These are phyloP conservation scores for Microbotryomycetes sp. DNA, from an alignment of 1,284 basidiomycete species.

Conservation along the genomic window DNA sequence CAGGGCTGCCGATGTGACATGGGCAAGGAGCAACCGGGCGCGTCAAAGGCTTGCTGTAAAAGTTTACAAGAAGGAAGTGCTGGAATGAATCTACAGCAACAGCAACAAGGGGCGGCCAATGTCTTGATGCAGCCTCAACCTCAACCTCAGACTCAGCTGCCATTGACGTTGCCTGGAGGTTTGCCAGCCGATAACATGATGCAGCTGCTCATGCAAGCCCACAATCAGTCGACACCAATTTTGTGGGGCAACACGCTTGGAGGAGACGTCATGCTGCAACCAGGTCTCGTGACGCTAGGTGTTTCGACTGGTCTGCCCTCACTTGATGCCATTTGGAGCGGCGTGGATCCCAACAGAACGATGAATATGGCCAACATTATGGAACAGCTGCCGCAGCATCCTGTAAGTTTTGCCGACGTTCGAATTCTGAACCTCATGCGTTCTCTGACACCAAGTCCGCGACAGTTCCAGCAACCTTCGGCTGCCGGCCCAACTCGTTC, in stretches of 20 bases:
- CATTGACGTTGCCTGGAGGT: background rate
- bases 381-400: background rate
- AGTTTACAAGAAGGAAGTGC: too few species aligned
- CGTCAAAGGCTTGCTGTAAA: background rate
- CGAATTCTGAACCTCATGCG: too few species aligned
- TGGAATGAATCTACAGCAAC: too few species aligned
- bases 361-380: background rate
- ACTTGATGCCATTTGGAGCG: background rate
- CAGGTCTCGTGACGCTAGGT: background rate
- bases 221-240: background rate
- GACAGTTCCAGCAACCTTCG: background rate
- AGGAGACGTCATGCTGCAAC: background rate
- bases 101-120: background rate
- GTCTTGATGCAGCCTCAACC: too few species aligned
- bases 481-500: background rate
- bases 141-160: background rate
- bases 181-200: background rate
- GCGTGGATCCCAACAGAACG: background rate
- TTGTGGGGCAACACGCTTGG: background rate
- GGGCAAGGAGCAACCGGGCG: background rate
- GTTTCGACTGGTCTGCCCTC: background rate
- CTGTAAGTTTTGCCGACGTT: too few species aligned
- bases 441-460: too few species aligned
- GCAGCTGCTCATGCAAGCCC: background rate
- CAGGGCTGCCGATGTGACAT: background rate